phyloP scores from a whole-genome alignment of 2,329 filamentous ascomycete species.

The Diaporthe nobilis region DNA sequence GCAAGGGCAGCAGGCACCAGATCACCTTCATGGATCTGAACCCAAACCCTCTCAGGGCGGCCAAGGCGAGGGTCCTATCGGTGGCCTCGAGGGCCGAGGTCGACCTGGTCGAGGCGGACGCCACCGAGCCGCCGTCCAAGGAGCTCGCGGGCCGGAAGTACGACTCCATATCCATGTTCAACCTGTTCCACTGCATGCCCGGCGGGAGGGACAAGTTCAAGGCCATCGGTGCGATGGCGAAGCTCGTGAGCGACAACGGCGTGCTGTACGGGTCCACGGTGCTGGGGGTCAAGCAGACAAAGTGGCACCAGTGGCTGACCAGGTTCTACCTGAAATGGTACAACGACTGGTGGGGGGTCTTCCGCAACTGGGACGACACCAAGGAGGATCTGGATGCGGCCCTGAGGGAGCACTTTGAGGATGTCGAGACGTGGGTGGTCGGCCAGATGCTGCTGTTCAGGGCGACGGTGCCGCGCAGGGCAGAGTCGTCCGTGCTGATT shows the following conservation, averaged over 20 bases:
- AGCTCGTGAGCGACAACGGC: constrained; percentile 52
- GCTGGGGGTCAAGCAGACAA: constrained; percentile 48
- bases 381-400: constrained; percentile 51
- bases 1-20: constrained; percentile 44
- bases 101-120: constrained; percentile 53
- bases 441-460: constrained; percentile 57
- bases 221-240: constrained; percentile 52
- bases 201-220: constrained; percentile 49
- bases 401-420: constrained; percentile 53
- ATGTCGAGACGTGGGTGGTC: constrained; percentile 56
- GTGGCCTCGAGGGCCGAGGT: constrained; percentile 45
- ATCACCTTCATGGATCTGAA: constrained; percentile 56
- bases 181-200: constrained; percentile 59
- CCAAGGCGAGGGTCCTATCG: constrained; percentile 47
- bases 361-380: constrained; percentile 57
- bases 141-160: constrained; percentile 49
- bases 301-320: constrained; percentile 45
- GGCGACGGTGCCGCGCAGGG: constrained; percentile 49
- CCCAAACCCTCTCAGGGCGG: constrained; percentile 49
- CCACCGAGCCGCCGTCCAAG: constrained; percentile 50
- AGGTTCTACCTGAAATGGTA: constrained; percentile 50
- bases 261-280: constrained; percentile 56
- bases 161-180: constrained; percentile 60
- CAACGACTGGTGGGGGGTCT: constrained; percentile 51
- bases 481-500: not conserved